Evolutionary conservation across 2,329 filamentous ascomycete species (phyloP), one percentile per base, ranked within the genome.

Genomic region (Trichoderma sp.): DNA sequence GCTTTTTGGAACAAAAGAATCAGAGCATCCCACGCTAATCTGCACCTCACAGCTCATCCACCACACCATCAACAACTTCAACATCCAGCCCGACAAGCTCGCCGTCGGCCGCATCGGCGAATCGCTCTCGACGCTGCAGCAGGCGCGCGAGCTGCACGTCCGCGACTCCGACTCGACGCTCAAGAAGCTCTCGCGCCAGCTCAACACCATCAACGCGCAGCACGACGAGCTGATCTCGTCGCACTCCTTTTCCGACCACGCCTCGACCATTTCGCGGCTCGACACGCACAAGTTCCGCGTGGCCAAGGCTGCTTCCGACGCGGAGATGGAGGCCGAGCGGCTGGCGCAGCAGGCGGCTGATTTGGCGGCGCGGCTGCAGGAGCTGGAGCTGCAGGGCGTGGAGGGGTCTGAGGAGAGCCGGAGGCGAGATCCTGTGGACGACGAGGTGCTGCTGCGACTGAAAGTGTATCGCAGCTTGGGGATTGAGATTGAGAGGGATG

Each of bases 281-380:
- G 95, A 98, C 81, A 97, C 93, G 1, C 90, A 94, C 74, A 97
- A 97, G 78, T 98, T 98, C 82, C 91, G 94, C 74, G 91, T 93
- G 69, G 95, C 95, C n/a, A 98, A 98, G 81, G 89, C 92, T 19
- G 93, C 92, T 0, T 91, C 88, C 1, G 95, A 98, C 78, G 84
- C 96, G 7, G 94, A 97, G 83, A 94, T 95, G 77, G 96, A 99
- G 82, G 92, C 92, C n/a, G 95, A 98, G 83, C 87, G 95, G n/a
- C 83, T 98, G 57, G 89, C 92, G 68, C 88, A 89, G 6, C 92
- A 96, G 79, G 82, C 93, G 6, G 91, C 90, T 16, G 88, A 94
- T 75, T 82, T 97, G 69, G 88, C 89, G 71, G 89, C 89, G 55
- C 86, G 91, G 11, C 82, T 97, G 75, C 90, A 92, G 59, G 93